phyloP scores from a whole-genome alignment of 306 rosid genomes.

The Lupinus albus region DNA sequence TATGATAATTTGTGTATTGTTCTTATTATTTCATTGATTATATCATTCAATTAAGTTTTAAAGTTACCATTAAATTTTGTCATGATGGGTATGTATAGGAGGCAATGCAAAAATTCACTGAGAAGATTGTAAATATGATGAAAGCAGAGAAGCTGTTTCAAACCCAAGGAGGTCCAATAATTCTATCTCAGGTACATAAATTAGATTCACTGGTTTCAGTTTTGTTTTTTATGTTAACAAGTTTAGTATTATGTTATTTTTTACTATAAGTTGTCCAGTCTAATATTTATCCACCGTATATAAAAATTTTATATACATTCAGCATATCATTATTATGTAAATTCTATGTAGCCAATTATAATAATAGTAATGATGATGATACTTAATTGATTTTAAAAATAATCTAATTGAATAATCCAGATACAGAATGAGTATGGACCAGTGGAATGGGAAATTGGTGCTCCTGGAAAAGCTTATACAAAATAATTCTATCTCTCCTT shows the following conservation, averaged over 20 bases:
- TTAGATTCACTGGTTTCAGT: not conserved
- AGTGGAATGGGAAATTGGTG: slow-evolving; percentile 62
- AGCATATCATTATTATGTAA: no score
- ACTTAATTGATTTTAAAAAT: not conserved
- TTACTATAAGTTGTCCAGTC: slow-evolving; percentile 10
- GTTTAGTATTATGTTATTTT: not conserved
- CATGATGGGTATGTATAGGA: slow-evolving; percentile 53
- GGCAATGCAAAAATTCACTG: slow-evolving; percentile 87
- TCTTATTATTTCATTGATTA: not conserved
- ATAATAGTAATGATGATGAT: not conserved
- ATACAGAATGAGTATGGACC: slow-evolving; percentile 87
- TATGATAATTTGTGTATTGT: not conserved
- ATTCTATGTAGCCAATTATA: slow-evolving; percentile 25
- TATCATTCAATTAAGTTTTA: slow-evolving; percentile 5
- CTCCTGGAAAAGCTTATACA: slow-evolving; percentile 72
- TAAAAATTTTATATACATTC: no score
- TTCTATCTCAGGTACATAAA: slow-evolving; percentile 77
- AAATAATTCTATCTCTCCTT: no score
- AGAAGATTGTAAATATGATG: slow-evolving; percentile 79
- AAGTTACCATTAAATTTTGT: slow-evolving; percentile 24
- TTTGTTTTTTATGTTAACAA: not conserved
- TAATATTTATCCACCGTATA: no score
- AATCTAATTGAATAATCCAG: slow-evolving; percentile 45
- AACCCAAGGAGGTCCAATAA: slow-evolving; percentile 93
- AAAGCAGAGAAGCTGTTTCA: slow-evolving; percentile 75